Base-by-base conservation (phyloP, 148 eudicot genomes). In the Camellia granthamiana region DNA sequence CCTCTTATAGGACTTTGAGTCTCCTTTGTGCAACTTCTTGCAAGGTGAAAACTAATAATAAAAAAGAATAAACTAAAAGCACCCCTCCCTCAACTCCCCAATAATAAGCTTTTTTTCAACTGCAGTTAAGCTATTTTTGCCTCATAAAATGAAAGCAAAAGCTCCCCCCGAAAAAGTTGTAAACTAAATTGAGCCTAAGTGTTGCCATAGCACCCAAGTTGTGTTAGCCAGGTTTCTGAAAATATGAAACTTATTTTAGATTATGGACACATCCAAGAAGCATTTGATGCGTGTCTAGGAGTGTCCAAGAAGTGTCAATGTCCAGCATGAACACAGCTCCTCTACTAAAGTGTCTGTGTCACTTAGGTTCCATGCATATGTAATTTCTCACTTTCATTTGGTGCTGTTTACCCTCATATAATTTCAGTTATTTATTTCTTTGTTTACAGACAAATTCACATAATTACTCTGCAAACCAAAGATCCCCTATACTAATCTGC, bases 301-400 rank as follows among this genome's bases (percentile, higher is more conserved):
- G 59, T 7, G 14, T 12, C 12, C 12, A 61, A 16, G 62, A 73
- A 61, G 18, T 30, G 44, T 73, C 46, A 8, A 73, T 13, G 62
- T 61, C 64, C 21, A 61, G 21, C 10, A 12, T 73, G 19, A 63
- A 4, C 41, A 19, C 41, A 23, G 10, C 67, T 11, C 41, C 41
- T 19, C 38, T 4, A 19, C 8, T 6, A 11, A 52, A 21, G 18
- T 21, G 42, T 11, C 60, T 18, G 13, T 13, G n/a, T 16, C 41
- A 23, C 64, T 15, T n/a, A 47, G 3, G 41, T 71, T 7, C 44
- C 69, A 12, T 14, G 2, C 42, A 16, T 23, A 51, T 19, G 10
- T 19, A 77, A 23, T 52, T 64, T 77, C 71, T 65, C 71, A 77
- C 43, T 15, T 47, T 9, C 44, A 54, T 54, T 30, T 64, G 49